Base-by-base conservation (phyloP, 768 basidiomycete genomes). In the Mycena venus region DNA sequence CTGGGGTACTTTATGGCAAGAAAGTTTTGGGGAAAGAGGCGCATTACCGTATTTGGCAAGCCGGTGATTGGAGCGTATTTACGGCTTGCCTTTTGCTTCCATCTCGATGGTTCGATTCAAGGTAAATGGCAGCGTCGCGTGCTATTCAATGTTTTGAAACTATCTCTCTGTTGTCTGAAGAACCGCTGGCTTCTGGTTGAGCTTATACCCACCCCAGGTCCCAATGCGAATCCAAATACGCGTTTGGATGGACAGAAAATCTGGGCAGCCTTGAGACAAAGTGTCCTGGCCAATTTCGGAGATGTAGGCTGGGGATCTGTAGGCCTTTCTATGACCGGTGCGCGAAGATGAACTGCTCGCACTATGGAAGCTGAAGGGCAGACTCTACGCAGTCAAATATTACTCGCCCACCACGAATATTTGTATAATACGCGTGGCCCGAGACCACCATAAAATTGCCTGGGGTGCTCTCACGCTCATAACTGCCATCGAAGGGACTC, bases 131-230 rank as follows among this genome's bases (percentile, higher is more conserved):
- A n/a, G 34, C 29, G 14, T 17, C 32, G 64, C 21, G 23, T 19
- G 14, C 38, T 56, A 38, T 34, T 25, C 25, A 53, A 31, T 23
- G 15, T 44, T 44, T 68, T 58, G 23, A 60, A 53, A 23, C 11
- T n/a, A n/a, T n/a, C n/a, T 17, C 42, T 60, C 53, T 72, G 32
- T 34, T 49, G 58, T 59, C 66, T 53, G 47, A 75, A 96, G 95
- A 97, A 96, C 81, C 90, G 96, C 42, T 96, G 96, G 94, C 83
- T 97, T 14, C 90, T 98, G 36, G 92, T 96, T 67, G 96, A 98
- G 82, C 92, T 97, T 79, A 89, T 97, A 42, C 84, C 88, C 1
- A 81, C 89, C 11, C 81, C 84, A 25, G n/a, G n/a, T n/a, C n/a
- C n/a, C n/a, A 75, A 80, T 80, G 70, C 80, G 25, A 79, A 75